phyloP scores from a whole-genome alignment of 352 stramenopile genomes.

The Thraustochytrium striatum region DNA sequence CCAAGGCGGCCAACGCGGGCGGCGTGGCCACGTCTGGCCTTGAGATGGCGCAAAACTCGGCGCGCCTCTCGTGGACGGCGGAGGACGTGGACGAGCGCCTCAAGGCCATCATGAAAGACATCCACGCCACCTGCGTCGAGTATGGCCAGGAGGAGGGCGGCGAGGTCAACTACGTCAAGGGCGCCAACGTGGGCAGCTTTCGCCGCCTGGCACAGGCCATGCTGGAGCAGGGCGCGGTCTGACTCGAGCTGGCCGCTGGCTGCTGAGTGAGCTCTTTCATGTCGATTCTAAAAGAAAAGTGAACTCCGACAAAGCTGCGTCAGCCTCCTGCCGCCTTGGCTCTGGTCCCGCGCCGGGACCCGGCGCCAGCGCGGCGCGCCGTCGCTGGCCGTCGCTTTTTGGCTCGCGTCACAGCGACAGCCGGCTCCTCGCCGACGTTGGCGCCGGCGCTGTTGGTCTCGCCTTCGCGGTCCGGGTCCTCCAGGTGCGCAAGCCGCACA shows the following conservation, averaged over 20 bases:
- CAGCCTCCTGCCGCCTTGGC: too few species aligned
- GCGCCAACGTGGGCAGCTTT: constrained; percentile 93
- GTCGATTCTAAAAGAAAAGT: too few species aligned
- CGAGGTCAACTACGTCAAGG: constrained; percentile 70
- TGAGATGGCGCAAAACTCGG: constrained; percentile 66
- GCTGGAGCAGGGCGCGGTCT: constrained; percentile 92
- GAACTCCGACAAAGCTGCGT: too few species aligned
- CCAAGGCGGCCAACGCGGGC: constrained; percentile 65
- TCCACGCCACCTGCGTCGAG: constrained; percentile 61
- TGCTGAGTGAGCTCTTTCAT: too few species aligned
- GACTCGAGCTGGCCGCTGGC: constrained; percentile 53
- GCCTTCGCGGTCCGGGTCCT: too few species aligned
- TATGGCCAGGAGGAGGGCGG: constrained; percentile 39
- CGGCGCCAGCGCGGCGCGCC: too few species aligned
- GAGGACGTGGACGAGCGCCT: constrained; percentile 64
- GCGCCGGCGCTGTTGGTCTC: too few species aligned
- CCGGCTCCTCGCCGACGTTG: too few species aligned
- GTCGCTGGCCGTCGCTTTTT: too few species aligned
- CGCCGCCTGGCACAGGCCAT: constrained; percentile 93
- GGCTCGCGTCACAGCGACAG: too few species aligned
- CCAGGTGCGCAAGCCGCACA: too few species aligned
- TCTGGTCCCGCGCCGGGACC: too few species aligned
- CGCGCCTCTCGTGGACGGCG: constrained; percentile 58
- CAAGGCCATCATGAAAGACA: constrained; percentile 64
- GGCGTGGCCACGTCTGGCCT: constrained; percentile 63